phyloP scores from a whole-genome alignment of 257 asterid genomes.

The Galeopsis tetrahit region DNA sequence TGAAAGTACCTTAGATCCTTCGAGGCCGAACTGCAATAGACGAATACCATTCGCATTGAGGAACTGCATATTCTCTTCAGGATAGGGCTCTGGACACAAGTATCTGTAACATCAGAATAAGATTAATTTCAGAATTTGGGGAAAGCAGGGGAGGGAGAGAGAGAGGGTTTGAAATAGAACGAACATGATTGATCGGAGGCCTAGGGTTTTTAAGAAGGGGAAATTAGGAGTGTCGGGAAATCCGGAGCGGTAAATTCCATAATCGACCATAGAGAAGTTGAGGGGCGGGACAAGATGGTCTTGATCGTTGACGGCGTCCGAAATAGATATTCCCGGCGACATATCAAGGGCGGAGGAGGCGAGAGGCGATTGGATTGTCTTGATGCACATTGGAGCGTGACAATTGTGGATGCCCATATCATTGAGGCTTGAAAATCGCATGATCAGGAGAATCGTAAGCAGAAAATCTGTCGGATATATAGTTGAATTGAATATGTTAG shows the following conservation, averaged over 20 bases:
- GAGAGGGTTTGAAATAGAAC: slow-evolving; percentile 29
- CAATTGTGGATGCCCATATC: slow-evolving; percentile 50
- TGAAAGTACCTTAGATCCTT: slow-evolving; percentile 81
- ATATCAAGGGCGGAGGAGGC: slow-evolving; percentile 34
- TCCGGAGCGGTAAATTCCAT: slow-evolving; percentile 90
- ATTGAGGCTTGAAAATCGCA: slow-evolving; percentile 44
- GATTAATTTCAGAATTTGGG: not conserved
- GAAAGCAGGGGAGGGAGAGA: not conserved
- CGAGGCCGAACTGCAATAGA: slow-evolving; percentile 81
- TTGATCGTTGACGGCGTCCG: slow-evolving; percentile 38
- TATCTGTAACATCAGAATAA: slow-evolving; percentile 51
- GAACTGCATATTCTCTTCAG: slow-evolving; percentile 67
- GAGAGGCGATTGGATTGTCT: slow-evolving; percentile 32
- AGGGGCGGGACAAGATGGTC: slow-evolving; percentile 70
- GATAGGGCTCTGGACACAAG: slow-evolving; percentile 93
- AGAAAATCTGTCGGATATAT: too few relatives aligned
- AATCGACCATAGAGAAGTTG: slow-evolving; percentile 90
- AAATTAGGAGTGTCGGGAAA: slow-evolving; percentile 76
- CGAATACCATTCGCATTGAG: slow-evolving; percentile 73
- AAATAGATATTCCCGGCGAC: slow-evolving; percentile 31
- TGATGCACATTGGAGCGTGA: slow-evolving; percentile 51
- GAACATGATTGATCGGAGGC: slow-evolving; percentile 87
- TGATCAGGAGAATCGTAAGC: slow-evolving; percentile 27
- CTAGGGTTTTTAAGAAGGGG: slow-evolving; percentile 79
- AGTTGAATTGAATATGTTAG: not conserved